Evolutionary conservation across 2,329 filamentous ascomycete species (phyloP).

Genomic region (Colletotrichum brevisporum): DNA sequence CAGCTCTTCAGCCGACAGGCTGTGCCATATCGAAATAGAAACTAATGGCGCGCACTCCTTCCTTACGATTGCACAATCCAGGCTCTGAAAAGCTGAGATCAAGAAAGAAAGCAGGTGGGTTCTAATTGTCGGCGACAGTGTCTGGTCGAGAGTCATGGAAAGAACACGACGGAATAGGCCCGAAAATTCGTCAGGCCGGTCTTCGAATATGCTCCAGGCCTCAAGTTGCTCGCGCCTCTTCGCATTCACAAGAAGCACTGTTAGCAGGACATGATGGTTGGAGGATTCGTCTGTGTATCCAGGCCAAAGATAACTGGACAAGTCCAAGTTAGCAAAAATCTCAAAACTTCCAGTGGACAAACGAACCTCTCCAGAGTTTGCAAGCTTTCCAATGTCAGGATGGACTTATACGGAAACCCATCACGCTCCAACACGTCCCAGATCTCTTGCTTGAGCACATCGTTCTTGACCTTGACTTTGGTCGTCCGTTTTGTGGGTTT

Average conservation of each 20-base stretch:
- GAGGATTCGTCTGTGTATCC: conserved; percentile 90
- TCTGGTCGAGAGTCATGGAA: conserved; percentile 84
- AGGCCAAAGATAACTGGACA: conserved; percentile 88
- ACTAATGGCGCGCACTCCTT: conserved; percentile 98
- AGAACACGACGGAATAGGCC: conserved; percentile 90
- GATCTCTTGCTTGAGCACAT: conserved; percentile 87
- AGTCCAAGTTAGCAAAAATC: conserved; percentile 44
- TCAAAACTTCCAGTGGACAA: neutral
- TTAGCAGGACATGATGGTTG: conserved; percentile 90
- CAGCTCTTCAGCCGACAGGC: conserved; percentile 82
- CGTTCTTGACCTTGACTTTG: conserved; percentile 83
- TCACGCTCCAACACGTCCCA: conserved; percentile 91
- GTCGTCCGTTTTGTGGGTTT: conserved; percentile 68
- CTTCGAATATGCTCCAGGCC: conserved; percentile 89
- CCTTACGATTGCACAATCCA: conserved; percentile 89
- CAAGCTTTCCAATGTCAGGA: conserved; percentile 88
- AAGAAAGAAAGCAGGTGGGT: conserved; percentile 91
- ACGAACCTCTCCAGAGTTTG: conserved; percentile 86
- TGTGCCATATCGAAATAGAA: conserved; percentile 96
- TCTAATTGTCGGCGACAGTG: conserved; percentile 76
- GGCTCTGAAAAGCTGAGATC: conserved; percentile 91
- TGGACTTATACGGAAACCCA: conserved; percentile 80
- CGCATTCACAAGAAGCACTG: conserved; percentile 87
- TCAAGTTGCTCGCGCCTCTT: conserved; percentile 90
- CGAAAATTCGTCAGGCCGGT: conserved; percentile 86